Percentiles rank a stretch among this genome's conserved stretches.
These are phyloP conservation scores for Aspergillus sojae DNA, from an alignment of 2,329 filamentous ascomycete genomes.

Conservation along the genomic window DNA sequence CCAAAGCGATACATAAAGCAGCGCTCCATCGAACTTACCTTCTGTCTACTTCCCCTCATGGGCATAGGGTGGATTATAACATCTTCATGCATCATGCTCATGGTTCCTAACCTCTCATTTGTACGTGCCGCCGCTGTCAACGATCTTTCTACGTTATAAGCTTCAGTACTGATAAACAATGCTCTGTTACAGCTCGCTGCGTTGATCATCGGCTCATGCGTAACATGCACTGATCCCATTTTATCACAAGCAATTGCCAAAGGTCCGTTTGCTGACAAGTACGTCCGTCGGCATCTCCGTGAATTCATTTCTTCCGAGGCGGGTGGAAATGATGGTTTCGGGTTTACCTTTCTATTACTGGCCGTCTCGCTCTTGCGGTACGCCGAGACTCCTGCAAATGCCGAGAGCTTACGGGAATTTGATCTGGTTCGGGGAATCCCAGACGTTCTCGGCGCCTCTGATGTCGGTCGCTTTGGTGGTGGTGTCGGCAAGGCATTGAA, in stretches of 20 bases:
- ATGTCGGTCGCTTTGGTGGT: constrained; percentile 56
- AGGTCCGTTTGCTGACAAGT: constrained; percentile 65
- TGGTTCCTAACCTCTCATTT: constrained; percentile 58
- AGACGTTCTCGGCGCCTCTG: constrained; percentile 35
- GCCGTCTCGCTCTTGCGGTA: constrained; percentile 61
- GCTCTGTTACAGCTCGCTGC: constrained; percentile 46
- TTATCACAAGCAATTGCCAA: constrained; percentile 65
- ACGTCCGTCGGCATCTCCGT: constrained; percentile 58
- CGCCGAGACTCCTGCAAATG: constrained; percentile 41
- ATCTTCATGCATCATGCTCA: constrained; percentile 57
- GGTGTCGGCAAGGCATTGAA: constrained; percentile 56
- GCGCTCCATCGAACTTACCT: constrained; percentile 56
- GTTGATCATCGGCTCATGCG: constrained; percentile 62
- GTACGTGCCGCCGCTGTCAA: constrained; percentile 19
- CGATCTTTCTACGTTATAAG: background rate
- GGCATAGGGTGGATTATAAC: constrained; percentile 65
- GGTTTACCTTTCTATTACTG: constrained; percentile 63
- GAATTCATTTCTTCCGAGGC: constrained; percentile 66
- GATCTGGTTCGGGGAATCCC: constrained; percentile 25
- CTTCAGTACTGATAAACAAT: background rate
- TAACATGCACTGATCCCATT: constrained; percentile 65
- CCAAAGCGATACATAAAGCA: constrained; percentile 57
- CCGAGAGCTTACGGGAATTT: constrained; percentile 19
- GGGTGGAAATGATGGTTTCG: constrained; percentile 65
- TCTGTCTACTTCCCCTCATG: constrained; percentile 63